These are phyloP conservation scores for Catenaria anguillulae DNA, from an alignment of 371 early-diverging fungal genomes.

Conservation along the genomic window DNA sequence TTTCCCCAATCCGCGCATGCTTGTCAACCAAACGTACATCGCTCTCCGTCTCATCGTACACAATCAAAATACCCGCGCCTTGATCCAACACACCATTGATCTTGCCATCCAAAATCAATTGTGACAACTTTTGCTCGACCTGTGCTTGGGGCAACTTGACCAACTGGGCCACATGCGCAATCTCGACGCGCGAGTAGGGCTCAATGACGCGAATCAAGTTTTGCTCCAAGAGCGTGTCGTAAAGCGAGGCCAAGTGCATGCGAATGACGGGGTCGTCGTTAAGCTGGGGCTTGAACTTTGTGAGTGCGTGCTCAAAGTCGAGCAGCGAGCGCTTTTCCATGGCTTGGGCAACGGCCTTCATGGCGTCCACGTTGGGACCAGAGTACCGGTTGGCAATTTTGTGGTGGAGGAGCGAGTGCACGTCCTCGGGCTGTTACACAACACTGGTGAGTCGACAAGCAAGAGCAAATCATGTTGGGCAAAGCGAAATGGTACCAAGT, in stretches of 20 bases:
- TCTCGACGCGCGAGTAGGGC: conserved; percentile 94
- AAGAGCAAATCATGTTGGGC: neutral
- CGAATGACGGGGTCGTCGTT: conserved; percentile 82
- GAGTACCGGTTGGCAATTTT: conserved; percentile 64
- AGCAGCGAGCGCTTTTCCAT: conserved; percentile 83
- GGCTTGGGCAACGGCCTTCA: conserved; percentile 85
- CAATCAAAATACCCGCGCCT: conserved; percentile 82
- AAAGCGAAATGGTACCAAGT: conserved; percentile 38
- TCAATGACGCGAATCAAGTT: conserved; percentile 95
- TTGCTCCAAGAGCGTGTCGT: conserved; percentile 93
- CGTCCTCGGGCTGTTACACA: conserved; percentile 62
- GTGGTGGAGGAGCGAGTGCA: conserved; percentile 64
- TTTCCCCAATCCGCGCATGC: too few species aligned
- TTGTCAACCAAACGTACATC: conserved; percentile 61
- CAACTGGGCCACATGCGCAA: conserved; percentile 81
- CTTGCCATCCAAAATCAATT: conserved; percentile 96
- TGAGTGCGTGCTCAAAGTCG: conserved; percentile 82
- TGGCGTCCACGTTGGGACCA: conserved; percentile 59
- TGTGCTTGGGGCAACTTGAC: conserved; percentile 77
- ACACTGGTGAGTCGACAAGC: conserved; percentile 24
- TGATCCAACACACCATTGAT: conserved; percentile 94
- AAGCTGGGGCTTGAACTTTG: conserved; percentile 68
- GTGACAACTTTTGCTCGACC: conserved; percentile 90
- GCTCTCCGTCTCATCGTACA: conserved; percentile 75
- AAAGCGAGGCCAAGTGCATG: conserved; percentile 72